Evolutionary conservation across 352 stramenopile species (phyloP), one percentile per base, ranked within the genome.

Genomic region (Stramenopiles sp.): DNA sequence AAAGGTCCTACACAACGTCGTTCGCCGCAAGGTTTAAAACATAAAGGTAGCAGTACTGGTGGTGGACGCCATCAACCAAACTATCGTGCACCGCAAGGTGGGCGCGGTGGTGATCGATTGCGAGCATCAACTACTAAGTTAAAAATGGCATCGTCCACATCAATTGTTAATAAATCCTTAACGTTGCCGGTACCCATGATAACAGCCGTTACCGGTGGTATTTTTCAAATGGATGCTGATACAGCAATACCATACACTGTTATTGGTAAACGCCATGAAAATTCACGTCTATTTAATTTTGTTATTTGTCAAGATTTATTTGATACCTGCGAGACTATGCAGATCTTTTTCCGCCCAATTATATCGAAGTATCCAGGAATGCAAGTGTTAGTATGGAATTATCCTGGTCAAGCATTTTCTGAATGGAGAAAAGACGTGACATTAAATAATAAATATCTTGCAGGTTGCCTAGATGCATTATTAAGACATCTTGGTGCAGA

Each of bases 271-370:
- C 43, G n/a, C 30, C 63, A 78, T n/a, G 30, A 23, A 79, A 84
- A 63, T 63, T 74, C 27, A 78, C 63, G 4, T 76, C 77, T 31
- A 77, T 96, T 96, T 84, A 97, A 97, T 80, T 85, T 97, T 63
- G 92, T 98, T 31, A 85, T 98, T 1, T 91, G 94, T 33, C 92
- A 97, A 80, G 93, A 98, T 74, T 84, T 97, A 29, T 98, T 97
- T 79, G 94, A 97, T 79, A 97, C 90, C 43, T 95, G 88, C 85
- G 93, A 97, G 81, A 84, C 90, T 1, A 84, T 96, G 82, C 92
- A 97, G 82, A 97, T 98, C 84, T 85, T 97, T 63, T 86, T 98
- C 6, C 86, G 90, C 63, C 89, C 91, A 27, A 86, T 98, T 78
- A 82, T 96, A 27, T 80, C 86, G 30, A 86, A 90, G 29, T 97